These are phyloP conservation scores for Penicillium roqueforti DNA, from an alignment of 495 filamentous ascomycete species.

Conservation along the genomic window DNA sequence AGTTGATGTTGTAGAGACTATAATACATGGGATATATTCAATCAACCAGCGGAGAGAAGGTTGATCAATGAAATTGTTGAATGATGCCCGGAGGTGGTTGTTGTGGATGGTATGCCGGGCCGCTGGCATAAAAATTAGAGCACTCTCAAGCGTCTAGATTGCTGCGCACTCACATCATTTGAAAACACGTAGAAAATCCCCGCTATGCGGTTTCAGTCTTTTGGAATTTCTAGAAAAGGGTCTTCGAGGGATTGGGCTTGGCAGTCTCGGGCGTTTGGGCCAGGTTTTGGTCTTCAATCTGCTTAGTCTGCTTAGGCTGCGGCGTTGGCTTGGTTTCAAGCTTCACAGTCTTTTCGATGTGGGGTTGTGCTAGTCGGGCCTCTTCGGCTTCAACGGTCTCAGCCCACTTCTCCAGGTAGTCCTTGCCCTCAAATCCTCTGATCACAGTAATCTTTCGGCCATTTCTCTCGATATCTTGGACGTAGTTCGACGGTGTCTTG, in stretches of 20 bases:
- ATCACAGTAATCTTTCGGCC: slow-evolving; percentile 24
- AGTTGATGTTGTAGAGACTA: slow-evolving; percentile 7
- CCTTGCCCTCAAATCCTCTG: slow-evolving; percentile 32
- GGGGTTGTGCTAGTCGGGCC: slow-evolving; percentile 1
- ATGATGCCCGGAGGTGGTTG: neutral
- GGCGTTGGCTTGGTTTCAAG: neutral
- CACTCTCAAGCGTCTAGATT: too few species aligned
- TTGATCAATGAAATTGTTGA: neutral
- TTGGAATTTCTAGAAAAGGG: neutral
- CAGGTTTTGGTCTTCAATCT: neutral
- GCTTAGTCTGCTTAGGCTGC: neutral
- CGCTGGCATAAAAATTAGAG: neutral
- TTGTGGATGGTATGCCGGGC: slow-evolving; percentile 1
- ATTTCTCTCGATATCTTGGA: slow-evolving; percentile 28
- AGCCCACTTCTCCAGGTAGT: slow-evolving; percentile 41
- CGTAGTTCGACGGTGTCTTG: slow-evolving; percentile 37
- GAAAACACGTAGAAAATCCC: neutral
- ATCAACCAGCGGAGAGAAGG: neutral
- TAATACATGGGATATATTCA: slow-evolving; percentile 15
- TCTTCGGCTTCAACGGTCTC: slow-evolving; percentile 13
- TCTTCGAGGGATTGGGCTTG: neutral
- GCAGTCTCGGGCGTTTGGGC: neutral
- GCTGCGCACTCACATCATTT: neutral
- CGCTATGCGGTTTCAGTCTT: neutral
- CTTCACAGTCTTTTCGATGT: neutral